Evolutionary conservation across 2,329 filamentous ascomycete genomes (phyloP).

Genomic region (Penicillium janthinellum): DNA sequence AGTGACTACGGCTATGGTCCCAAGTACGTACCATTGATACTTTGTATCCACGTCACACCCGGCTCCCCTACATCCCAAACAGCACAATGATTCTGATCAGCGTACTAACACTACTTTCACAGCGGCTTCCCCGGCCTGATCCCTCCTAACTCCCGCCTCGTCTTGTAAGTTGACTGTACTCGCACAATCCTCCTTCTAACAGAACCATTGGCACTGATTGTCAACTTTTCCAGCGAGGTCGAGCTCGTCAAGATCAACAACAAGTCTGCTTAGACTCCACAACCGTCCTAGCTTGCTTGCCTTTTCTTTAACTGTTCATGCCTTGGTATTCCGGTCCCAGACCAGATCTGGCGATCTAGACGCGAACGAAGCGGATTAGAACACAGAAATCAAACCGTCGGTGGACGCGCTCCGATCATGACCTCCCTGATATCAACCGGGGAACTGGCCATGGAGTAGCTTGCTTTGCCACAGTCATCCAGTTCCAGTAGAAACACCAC

Average conservation of each 20-base stretch:
- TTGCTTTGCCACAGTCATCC: background rate
- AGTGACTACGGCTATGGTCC: slow-evolving; percentile 47
- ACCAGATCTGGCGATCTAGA: background rate
- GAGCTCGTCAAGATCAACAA: slow-evolving; percentile 66
- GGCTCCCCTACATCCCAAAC: background rate
- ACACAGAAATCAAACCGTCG: slow-evolving; percentile 3
- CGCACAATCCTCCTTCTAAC: no score
- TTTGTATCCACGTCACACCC: background rate
- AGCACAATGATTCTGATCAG: background rate
- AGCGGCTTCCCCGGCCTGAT: slow-evolving; percentile 81
- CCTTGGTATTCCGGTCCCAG: background rate
- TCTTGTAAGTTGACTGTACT: slow-evolving; percentile 70
- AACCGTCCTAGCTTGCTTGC: background rate
- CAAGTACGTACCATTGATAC: slow-evolving; percentile 34
- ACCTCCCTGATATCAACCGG: background rate
- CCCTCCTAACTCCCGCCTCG: slow-evolving; percentile 70
- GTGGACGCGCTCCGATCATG: background rate
- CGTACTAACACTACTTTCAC: background rate
- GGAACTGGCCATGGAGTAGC: background rate
- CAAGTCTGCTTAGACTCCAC: slow-evolving; percentile 42
- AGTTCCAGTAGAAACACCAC: background rate
- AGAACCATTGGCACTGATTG: slow-evolving; percentile 10
- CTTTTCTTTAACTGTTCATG: background rate
- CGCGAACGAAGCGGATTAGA: slow-evolving; percentile 4
- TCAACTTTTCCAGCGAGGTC: slow-evolving; percentile 59